Base-by-base conservation (phyloP, 164 flowering plant genomes). In the Vitis riparia region DNA sequence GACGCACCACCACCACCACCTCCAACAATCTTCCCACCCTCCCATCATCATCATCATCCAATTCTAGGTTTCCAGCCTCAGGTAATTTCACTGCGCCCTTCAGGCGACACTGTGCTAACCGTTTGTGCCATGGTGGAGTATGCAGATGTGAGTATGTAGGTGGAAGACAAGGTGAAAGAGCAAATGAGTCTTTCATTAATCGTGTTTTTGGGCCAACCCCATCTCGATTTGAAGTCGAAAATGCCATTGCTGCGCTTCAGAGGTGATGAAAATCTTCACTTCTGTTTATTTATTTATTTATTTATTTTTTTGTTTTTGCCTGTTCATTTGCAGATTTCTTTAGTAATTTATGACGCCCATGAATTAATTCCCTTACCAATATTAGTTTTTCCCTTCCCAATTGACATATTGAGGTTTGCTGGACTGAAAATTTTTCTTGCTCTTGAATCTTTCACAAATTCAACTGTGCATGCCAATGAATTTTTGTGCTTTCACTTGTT, bases 151-250 rank as follows among this genome's bases (percentile, higher is more conserved):
- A 67, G 57, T 27, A 37, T 61, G 30, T 55, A 27, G 15, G 68
- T 52, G 62, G 63, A 44, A 65, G 17, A 15, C 64, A 50, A 55
- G 23, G 55, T 32, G 13, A 55, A 60, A 51, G 11, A 63, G 51
- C 61, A 59, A 49, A 5, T 60, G 67, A 55, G 70, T 60, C 51
- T 47, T 37, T 17, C 4, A 2, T n/a, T 50, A 49, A 69, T 23
- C 17, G 0, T 66, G 47, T 56, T 56, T 70, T 82, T 6, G 76
- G 77, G 9, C 56, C 71, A n/a, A 81, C 70, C 68, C 85, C 85
- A 5, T 76, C 85, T 3, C 53, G 19, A 11, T 9, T 23, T 2
- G 85, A 82, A 75, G 82, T 79, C 5, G 66, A 77, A 65, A 61
- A 52, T 19, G 85, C 82, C 0, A 60, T 82, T 11, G 0, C 72